Evolutionary conservation across 2,329 filamentous ascomycete genomes (phyloP), one percentile per base, ranked within the genome.

Genomic region (Trichophyton mentagrophytes): DNA sequence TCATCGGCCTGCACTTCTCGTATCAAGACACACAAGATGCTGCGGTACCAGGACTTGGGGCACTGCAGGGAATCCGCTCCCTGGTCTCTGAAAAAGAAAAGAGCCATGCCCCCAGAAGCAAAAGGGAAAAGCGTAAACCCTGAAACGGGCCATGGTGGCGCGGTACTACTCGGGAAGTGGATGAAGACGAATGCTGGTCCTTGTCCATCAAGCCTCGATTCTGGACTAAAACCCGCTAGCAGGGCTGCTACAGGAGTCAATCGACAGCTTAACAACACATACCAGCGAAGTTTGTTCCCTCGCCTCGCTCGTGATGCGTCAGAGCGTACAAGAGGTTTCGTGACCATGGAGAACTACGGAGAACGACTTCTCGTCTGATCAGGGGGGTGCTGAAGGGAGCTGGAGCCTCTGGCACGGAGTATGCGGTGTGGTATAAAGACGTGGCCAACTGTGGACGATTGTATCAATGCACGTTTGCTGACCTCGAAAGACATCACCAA

Each of bases 91-190:
- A 22, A 53, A 53, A 53, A 53, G 22, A 22, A 53, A 53, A 30
- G 7, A 22, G n/a, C 22, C 49, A 22, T 53, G 27, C 49, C 17
- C n/a, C 49, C 22, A 53, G 49, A 53, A 53, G 49, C 49, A 53
- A 53, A 53, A 53, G n/a, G 49, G 49, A 53, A 53, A 25, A 17
- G 25, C 22, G 22, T 13, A 53, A 53, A 53, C 49, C 49, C 25
- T 53, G 49, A 53, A 30, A 30, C 22, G 49, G 49, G 49, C 49
- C 49, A 30, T 53, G 49, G 49, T 53, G 49, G 49, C 49, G 49
- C 49, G 49, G 49, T 53, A 53, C 49, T 53, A 53, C 49, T 53
- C 49, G 49, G 49, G 49, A 53, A 53, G 49, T 53, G 49, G 49
- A 53, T 53, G 49, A 22, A 22, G 20, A 25, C 33, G 49, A 33